Evolutionary conservation across 1,284 basidiomycete species (phyloP), one percentile per base, ranked within the genome.

Genomic region (Ganoderma multipileum): DNA sequence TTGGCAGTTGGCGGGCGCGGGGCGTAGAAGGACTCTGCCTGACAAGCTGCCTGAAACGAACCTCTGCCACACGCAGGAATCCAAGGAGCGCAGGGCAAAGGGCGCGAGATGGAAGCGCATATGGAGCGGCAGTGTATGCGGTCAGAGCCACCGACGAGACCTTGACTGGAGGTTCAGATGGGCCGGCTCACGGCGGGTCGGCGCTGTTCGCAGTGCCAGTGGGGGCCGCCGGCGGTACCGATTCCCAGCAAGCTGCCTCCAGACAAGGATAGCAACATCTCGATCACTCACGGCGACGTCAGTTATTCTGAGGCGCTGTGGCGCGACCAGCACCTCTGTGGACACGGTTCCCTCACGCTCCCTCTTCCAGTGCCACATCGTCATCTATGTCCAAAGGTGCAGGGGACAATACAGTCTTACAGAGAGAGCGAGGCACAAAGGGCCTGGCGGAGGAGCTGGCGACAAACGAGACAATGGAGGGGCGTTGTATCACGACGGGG

Each of bases 251-350:
- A n/a, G 20, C 44, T 61, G 41, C 61, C 36, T 57, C 61, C 33
- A 36, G 47, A 64, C 63, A 65, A 65, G 57, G 65, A 67, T 59
- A 36, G 65, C 60, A 58, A 41, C 62, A 52, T 63, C 66, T 64
- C 66, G 66, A 61, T 67, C 60, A 61, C 20, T 44, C 33, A 42
- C 61, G 54, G 41, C 65, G 66, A 67, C 66, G 66, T 67, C 66
- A 67, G 65, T 38, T 33, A 62, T 28, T 36, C 60, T 57, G 5
- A 62, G 60, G 26, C 65, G 65, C 60, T 42, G 58, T 61, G 47
- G 64, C 44, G 33, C 64, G 52, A 7, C 52, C 23, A 28, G 50
- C 23, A 18, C 20, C 44, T n/a, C 47, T 50, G 47, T 50, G 47
- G 47, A 50, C 47, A 26, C 23, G 7, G 47, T 23, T 12, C 47